Conservation (phyloP, 176 grass and related monocot genomes). For the Neostapfia colusana region DNA sequence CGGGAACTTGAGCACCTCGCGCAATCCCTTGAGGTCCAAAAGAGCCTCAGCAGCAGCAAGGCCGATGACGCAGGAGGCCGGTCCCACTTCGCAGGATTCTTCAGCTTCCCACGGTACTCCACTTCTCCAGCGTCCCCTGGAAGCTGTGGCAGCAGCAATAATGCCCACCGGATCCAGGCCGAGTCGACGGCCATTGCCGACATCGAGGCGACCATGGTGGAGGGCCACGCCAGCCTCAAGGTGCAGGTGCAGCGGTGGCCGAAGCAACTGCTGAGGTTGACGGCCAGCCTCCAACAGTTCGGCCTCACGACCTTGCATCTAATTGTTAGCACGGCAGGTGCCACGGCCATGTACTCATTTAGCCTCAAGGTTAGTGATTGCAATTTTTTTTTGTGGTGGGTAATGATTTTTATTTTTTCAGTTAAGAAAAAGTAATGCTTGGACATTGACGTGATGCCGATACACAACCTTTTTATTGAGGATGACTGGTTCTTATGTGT, state of each 20-base stretch:
- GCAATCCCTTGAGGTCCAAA: constrained; percentile 59
- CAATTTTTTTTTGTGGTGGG: neutral
- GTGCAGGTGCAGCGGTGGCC: constrained; percentile 39
- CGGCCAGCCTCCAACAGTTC: constrained; percentile 42
- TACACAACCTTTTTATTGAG: neutral
- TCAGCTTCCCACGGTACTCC: constrained; percentile 58
- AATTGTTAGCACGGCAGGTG: constrained; percentile 42
- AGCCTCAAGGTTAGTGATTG: constrained; percentile 48
- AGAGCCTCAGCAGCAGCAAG: constrained; percentile 16
- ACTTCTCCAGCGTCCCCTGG: neutral
- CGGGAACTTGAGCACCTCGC: constrained; percentile 70
- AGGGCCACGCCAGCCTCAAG: constrained; percentile 57
- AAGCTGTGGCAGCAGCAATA: neutral
- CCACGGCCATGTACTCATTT: constrained; percentile 51
- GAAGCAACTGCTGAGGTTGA: constrained; percentile 49
- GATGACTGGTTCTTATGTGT: neutral
- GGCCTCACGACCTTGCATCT: constrained; percentile 56
- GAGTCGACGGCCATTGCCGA: constrained; percentile 24
- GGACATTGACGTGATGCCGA: too few relatives aligned
- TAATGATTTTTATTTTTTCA: neutral
- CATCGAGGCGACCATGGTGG: constrained; percentile 58
- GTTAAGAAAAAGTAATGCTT: too few relatives aligned
- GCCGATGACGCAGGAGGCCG: neutral
- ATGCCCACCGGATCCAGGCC: neutral
- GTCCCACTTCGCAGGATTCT: constrained; percentile 51